Base-by-base conservation (phyloP, 768 basidiomycete species). In the Mycena vitilis region DNA sequence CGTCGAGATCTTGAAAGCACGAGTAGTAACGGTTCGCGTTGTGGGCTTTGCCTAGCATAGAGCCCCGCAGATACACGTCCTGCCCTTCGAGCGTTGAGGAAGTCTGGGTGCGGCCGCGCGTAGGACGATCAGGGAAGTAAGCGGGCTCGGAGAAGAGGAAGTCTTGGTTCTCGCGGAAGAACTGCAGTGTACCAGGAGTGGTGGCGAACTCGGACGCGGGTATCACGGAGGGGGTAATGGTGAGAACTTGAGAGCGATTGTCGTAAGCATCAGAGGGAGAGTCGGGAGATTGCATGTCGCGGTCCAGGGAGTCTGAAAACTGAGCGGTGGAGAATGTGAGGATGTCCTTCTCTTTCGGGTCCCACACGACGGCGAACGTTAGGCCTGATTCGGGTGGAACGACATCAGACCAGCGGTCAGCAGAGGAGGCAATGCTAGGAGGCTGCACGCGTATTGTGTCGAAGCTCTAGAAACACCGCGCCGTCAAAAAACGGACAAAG, bases 351-450 rank as follows among this genome's bases (percentile, higher is more conserved):
- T 88, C 84, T 0, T 85, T 83, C 2, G 85, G 84, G 66, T 88
- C 87, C 85, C 86, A 90, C 38, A 89, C 75, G 8, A 87, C 87
- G 5, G 86, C 89, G 71, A 90, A 90, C 3, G 84, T 87, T 68
- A 89, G 78, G 3, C 83, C 87, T 34, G 85, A 78, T 61, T 86
- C 84, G 6, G 88, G 87, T 20, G 88, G 87, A 8, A 88, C 79
- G 53, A 88, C 77, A 36, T 88, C 84, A 16, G 88, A 88, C 89
- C 87, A 89, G 42, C 86, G 83, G 13, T 79, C 49, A 54, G 73
- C 71, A 73, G 61, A 70, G 53, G 48, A 63, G 36, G 51, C 25
- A 18, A 64, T 69, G n/a, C 51, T 65, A 15, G 70, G 58, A 18
- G 47, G 53, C n/a, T 62, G 61, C 25, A 30, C 30, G 30, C 62